Evolutionary conservation across 2,329 filamentous ascomycete species (phyloP), one percentile per base, ranked within the genome.

Genomic region (Apiospora phragmitis): DNA sequence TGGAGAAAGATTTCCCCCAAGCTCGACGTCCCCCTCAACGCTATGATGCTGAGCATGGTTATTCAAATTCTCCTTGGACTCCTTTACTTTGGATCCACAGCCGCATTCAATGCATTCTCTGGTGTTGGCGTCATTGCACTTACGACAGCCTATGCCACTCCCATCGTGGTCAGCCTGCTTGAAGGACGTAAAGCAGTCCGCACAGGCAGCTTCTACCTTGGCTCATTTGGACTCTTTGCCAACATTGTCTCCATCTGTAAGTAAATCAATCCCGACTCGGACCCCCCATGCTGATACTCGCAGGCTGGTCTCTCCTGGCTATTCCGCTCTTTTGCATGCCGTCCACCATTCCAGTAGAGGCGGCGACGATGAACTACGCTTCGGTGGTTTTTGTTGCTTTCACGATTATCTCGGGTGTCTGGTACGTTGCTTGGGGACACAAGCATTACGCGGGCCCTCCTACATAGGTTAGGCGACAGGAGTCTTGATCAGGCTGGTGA

Each of bases 261-360:
- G 86, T 85, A 4, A 47, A 69, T 70, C 24, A 43, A 43, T 41
- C 24, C 65, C 55, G 68, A 51, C 38, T 24, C 38, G 67, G 65
- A 51, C 43, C 71, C 71, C 68, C 70, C 71, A 26, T 73, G 73
- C 79, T 82, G 74, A 81, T 75, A 70, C 71, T 67, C 32, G 69
- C 74, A 90, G 88, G 82, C 68, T 94, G 92, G 92, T 91, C 89
- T 69, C 75, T 86, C 18, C 86, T 94, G 69, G 91, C 90, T 45
- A 88, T 93, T 68, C 91, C 92, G 1, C 87, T 94, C 21, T 94
- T 94, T 85, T 94, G 90, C 81, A 92, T 93, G 90, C 92, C 91
- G 0, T 86, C 89, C 0, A 81, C 81, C 59, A 82, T 92, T n/a
- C 89, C 89, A 7, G 89, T 85, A 0, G 80, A 77, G 24, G 74